phyloP scores from a whole-genome alignment of 2,329 filamentous ascomycete species.

The Aspergillus persii region DNA sequence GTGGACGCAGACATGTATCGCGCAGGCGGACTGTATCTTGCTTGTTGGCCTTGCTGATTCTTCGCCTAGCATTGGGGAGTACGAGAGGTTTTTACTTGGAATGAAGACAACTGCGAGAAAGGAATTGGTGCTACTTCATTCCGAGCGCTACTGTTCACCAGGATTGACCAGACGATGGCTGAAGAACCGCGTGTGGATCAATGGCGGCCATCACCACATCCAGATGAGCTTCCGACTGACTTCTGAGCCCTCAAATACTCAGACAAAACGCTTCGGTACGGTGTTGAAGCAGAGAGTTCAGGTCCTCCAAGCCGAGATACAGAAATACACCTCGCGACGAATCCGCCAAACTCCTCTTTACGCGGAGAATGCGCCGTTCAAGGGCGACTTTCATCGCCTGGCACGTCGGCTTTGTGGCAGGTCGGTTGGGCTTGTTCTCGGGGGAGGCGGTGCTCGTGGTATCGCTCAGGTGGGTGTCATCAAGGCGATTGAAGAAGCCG shows the following conservation, averaged over 20 bases:
- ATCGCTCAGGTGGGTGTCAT: constrained; percentile 94
- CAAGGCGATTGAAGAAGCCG: constrained; percentile 89
- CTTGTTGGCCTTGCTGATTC: constrained; percentile 88
- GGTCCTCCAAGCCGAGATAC: constrained; percentile 91
- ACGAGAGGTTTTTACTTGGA: constrained; percentile 90
- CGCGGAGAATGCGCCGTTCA: constrained; percentile 86
- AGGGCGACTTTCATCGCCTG: constrained; percentile 93
- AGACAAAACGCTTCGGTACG: constrained; percentile 74
- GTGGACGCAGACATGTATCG: constrained; percentile 98
- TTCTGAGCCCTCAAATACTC: constrained; percentile 71
- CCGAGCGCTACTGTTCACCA: constrained; percentile 80
- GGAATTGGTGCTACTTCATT: constrained; percentile 83
- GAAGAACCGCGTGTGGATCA: constrained; percentile 93
- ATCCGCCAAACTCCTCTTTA: constrained; percentile 88
- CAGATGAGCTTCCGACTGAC: constrained; percentile 87
- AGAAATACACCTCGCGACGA: constrained; percentile 94
- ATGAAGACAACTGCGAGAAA: constrained; percentile 97
- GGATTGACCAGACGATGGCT: constrained; percentile 88
- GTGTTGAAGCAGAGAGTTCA: constrained; percentile 91
- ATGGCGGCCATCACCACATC: constrained; percentile 94
- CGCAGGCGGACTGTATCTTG: constrained; percentile 93
- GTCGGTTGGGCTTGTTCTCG: constrained; percentile 89
- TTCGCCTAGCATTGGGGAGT: constrained; percentile 88
- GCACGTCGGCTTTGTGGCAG: constrained; percentile 88
- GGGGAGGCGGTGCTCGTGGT: constrained; percentile 87